Conservation (phyloP, 2,329 filamentous ascomycete genomes). For the Aspergillus nomiae region DNA sequence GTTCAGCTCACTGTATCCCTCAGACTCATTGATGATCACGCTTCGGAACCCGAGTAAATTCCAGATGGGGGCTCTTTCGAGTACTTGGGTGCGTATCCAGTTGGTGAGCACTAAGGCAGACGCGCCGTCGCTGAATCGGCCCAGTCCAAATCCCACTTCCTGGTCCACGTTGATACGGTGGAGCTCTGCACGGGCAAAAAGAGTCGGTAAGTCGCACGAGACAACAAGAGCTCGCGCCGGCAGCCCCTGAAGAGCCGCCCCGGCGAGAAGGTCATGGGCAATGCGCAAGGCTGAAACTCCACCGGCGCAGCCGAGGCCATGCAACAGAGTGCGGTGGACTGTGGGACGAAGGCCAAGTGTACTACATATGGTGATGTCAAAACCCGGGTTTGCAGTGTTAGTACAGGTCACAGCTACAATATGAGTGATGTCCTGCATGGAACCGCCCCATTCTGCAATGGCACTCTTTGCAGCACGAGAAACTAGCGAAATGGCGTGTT, state of each 20-base stretch:
- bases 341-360: conserved; percentile 58
- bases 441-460: neutral
- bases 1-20: neutral
- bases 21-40: neutral
- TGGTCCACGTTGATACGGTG: neutral
- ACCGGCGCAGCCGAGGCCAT: conserved; percentile 68
- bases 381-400: conserved; percentile 69
- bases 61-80: neutral
- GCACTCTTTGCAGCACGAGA: neutral
- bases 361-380: conserved; percentile 66
- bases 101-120: conserved; percentile 3
- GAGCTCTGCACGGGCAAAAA: neutral
- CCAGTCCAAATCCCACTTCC: neutral
- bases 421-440: conserved; percentile 57
- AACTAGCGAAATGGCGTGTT: neutral
- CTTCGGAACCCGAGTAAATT: neutral
- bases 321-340: conserved; percentile 67
- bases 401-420: conserved; percentile 70
- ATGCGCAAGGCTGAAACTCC: conserved; percentile 64
- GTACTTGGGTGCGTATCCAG: neutral
- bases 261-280: conserved; percentile 67
- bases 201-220: conserved; percentile 42
- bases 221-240: conserved; percentile 67
- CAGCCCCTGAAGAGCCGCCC: conserved; percentile 59
- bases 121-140: neutral